A percentile compares a stretch with the other conserved stretches of the same genome.
These are phyloP conservation scores for Cutaneotrichosporon dermatis DNA, from an alignment of 1,284 basidiomycete species.

Conservation along the genomic window DNA sequence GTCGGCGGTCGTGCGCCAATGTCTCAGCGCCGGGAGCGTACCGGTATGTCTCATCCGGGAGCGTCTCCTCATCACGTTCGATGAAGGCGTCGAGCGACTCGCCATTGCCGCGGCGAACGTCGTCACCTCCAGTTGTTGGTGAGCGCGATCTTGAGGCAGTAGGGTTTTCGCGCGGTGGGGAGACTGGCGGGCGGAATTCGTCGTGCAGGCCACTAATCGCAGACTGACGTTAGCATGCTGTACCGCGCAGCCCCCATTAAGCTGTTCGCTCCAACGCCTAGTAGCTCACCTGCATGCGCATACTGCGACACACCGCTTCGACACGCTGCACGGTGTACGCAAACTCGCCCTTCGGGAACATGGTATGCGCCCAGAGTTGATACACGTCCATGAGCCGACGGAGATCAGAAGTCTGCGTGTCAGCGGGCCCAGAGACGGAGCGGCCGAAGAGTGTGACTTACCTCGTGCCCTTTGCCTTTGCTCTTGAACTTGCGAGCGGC, in stretches of 20 bases:
- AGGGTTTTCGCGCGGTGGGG: slow-evolving; percentile 2
- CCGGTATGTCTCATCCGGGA: not conserved
- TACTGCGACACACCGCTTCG: slow-evolving; percentile 78
- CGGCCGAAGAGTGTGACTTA: slow-evolving; percentile 39
- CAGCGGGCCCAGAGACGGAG: not conserved
- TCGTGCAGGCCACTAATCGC: slow-evolving; percentile 51
- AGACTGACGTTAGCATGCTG: slow-evolving; percentile 42
- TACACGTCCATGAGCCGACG: slow-evolving; percentile 72
- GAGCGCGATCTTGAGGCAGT: not conserved
- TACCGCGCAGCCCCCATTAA: too few relatives aligned
- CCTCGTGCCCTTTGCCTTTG: slow-evolving; percentile 86
- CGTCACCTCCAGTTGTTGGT: not conserved
- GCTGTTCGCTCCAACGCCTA: not conserved
- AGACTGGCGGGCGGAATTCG: slow-evolving; percentile 56
- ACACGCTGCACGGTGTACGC: slow-evolving; percentile 72
- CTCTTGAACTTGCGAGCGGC: slow-evolving; percentile 68
- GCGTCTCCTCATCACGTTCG: slow-evolving; percentile 5
- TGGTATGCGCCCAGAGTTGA: slow-evolving; percentile 84
- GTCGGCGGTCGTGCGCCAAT: not conserved
- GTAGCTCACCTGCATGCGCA: slow-evolving; percentile 70
- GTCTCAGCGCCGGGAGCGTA: slow-evolving; percentile 6
- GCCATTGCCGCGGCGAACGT: not conserved
- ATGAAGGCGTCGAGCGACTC: not conserved
- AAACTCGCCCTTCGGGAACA: slow-evolving; percentile 83
- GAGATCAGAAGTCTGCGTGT: slow-evolving; percentile 64